A percentile compares a stretch with the other conserved stretches of the same genome.
These are phyloP conservation scores for Nicotiana tomentosiformis DNA, from an alignment of 257 asterid species.

Conservation along the genomic window DNA sequence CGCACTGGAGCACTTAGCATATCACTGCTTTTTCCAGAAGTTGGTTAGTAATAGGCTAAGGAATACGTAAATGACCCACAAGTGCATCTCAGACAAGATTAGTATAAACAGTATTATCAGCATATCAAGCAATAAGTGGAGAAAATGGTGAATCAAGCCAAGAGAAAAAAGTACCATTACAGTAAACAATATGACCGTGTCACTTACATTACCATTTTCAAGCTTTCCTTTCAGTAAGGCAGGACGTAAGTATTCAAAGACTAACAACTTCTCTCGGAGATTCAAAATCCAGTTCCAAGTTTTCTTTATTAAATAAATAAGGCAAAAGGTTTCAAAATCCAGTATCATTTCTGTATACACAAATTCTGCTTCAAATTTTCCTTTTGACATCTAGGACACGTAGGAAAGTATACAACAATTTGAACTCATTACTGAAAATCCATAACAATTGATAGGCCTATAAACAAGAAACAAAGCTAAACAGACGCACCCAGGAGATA, in stretches of 20 bases:
- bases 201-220: not conserved
- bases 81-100: not conserved
- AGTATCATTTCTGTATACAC: not conserved
- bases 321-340: not conserved
- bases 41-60: not conserved
- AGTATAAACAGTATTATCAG: not conserved
- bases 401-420: not conserved
- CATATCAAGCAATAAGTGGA: not conserved
- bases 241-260: not conserved
- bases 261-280: not conserved
- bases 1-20: slow-evolving; percentile 65
- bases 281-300: not conserved
- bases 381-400: not conserved
- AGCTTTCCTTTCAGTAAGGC: not conserved
- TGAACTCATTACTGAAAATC: not conserved
- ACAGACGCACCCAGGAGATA: not conserved
- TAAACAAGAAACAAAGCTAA: not conserved
- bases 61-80: not conserved
- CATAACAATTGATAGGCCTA: not conserved
- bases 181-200: not conserved
- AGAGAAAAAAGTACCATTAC: not conserved
- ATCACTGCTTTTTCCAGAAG: slow-evolving; percentile 47
- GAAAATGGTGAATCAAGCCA: not conserved
- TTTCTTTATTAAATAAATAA: not conserved
- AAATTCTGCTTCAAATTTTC: not conserved